A percentile compares a stretch with the other conserved stretches of the same genome.
These are phyloP conservation scores for Drechmeria coniospora DNA, from an alignment of 2,329 filamentous ascomycete species.

Conservation along the genomic window DNA sequence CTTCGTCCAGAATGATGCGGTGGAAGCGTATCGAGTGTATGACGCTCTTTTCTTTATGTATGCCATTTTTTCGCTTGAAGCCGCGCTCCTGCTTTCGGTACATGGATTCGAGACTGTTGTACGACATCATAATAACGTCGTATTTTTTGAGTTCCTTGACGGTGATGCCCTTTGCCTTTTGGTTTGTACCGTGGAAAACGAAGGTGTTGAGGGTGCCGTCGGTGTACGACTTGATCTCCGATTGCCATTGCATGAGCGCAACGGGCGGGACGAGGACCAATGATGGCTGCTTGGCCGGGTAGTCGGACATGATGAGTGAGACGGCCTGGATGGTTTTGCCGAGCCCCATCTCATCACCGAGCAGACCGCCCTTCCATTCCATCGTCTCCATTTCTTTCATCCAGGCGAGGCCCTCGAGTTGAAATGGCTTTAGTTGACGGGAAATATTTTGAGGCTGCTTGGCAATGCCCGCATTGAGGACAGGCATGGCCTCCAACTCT, in stretches of 20 bases:
- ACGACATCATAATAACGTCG: conserved; percentile 95
- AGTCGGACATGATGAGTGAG: conserved; percentile 95
- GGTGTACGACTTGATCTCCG: conserved; percentile 67
- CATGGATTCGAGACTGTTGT: conserved; percentile 80
- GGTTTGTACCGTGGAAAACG: conserved; percentile 76
- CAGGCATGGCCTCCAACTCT: conserved; percentile 50
- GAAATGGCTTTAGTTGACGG: conserved; percentile 79
- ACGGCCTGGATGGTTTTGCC: conserved; percentile 98
- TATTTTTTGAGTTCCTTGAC: conserved; percentile 63
- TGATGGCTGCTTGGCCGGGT: conserved; percentile 66
- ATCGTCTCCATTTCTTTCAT: conserved; percentile 82
- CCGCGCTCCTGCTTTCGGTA: conserved; percentile 88
- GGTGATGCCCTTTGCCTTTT: conserved; percentile 64
- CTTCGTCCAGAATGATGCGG: conserved; percentile 85
- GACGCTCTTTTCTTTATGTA: conserved; percentile 63
- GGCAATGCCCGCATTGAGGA: conserved; percentile 39
- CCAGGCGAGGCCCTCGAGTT: conserved; percentile 87
- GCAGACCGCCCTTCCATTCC: conserved; percentile 71
- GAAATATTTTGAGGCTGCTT: conserved; percentile 54
- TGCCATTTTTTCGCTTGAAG: conserved; percentile 62
- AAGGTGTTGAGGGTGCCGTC: conserved; percentile 81
- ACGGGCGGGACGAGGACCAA: conserved; percentile 86
- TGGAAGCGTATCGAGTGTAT: conserved; percentile 83
- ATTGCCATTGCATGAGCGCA: conserved; percentile 88
- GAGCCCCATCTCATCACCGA: conserved; percentile 97